Evolutionary conservation across 345 rosid genomes (phyloP), one percentile per base, ranked within the genome.

Genomic region (Boechera retrofracta): DNA sequence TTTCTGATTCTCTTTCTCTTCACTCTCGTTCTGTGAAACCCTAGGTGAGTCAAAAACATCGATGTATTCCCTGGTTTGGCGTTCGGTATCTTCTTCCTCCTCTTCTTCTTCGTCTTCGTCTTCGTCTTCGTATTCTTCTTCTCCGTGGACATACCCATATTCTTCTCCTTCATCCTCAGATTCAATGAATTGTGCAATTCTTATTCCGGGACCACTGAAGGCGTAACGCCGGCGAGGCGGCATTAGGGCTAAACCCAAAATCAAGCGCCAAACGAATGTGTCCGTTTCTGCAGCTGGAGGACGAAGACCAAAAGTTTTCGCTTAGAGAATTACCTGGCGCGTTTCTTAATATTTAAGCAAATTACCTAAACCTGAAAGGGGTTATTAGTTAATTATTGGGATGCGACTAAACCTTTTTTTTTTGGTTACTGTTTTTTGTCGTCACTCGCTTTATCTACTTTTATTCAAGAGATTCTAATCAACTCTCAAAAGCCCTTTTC

Each of bases 1-100:
- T 70, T 73, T 67, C 74, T 79, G 69, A 76, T 84, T 85, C 74
- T 28, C 79, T 69, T 62, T 74, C 64, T 67, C 84, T 33, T 73
- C 85, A 5, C 6, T 55, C 42, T 72, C 66, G 16, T 60, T 41
- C 53, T 41, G 75, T 2, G 79, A 76, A 77, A 74, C 78, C 83
- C 83, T 68, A 64, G 77, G 74, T 18, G 84, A 70, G 2, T 74
- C 83, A 13, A 4, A 35, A 10, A 75, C 56, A 7, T 66, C 60
- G 42, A 80, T 78, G 74, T 53, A 52, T 63, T 72, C 88, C 32
- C 80, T 81, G 0, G 55, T 78, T n/a, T 71, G 85, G 3, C 18
- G 44, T 16, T 72, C 85, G 1, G 4, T 6, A 47, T n/a, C 52
- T 47, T 67, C 70, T 6, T 56, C 79, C 2, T 42, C 76, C 5